Percentiles rank a stretch among this genome's conserved stretches.
Conservation (phyloP, 2,329 filamentous ascomycete species). For the Calcarisporium arbuscula region DNA sequence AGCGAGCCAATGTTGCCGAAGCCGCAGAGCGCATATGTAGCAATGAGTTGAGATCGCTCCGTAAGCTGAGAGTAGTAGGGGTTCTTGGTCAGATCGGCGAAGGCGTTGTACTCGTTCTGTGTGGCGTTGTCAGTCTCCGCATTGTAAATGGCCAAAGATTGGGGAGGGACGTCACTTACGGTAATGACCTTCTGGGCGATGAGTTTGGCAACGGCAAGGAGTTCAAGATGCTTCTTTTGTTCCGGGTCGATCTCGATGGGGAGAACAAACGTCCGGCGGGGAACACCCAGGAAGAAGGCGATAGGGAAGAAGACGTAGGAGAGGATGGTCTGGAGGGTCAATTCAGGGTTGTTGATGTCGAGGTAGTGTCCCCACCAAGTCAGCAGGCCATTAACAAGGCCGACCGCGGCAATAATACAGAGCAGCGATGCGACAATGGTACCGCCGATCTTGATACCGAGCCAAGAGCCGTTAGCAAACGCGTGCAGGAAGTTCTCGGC, state of each 20-base stretch:
- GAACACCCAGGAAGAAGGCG: slow-evolving; percentile 75
- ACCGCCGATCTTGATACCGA: slow-evolving; percentile 79
- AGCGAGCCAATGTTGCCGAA: slow-evolving; percentile 85
- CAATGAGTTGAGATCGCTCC: slow-evolving; percentile 69
- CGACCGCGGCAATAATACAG: slow-evolving; percentile 74
- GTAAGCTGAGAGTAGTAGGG: slow-evolving; percentile 52
- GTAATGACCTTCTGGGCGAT: slow-evolving; percentile 49
- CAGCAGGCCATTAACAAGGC: slow-evolving; percentile 67
- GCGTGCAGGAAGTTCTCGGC: slow-evolving; percentile 79
- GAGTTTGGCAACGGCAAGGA: slow-evolving; percentile 82
- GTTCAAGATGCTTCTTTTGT: slow-evolving; percentile 64
- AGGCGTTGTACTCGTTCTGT: slow-evolving; percentile 76
- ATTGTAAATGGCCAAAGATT: neutral
- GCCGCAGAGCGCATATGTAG: slow-evolving; percentile 77
- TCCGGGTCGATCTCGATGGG: slow-evolving; percentile 53
- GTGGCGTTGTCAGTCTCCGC: too few relatives aligned
- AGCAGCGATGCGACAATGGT: slow-evolving; percentile 77
- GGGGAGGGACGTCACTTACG: neutral
- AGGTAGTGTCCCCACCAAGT: slow-evolving; percentile 81
- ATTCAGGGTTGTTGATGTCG: slow-evolving; percentile 60
- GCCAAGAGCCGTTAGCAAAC: slow-evolving; percentile 77
- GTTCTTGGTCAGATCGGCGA: slow-evolving; percentile 50
- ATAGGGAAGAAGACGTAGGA: slow-evolving; percentile 74
- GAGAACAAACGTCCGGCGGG: too few relatives aligned
- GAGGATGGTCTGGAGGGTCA: slow-evolving; percentile 67